These are phyloP conservation scores for Grosmannia clavigera DNA, from an alignment of 2,329 filamentous ascomycete species.

Conservation along the genomic window DNA sequence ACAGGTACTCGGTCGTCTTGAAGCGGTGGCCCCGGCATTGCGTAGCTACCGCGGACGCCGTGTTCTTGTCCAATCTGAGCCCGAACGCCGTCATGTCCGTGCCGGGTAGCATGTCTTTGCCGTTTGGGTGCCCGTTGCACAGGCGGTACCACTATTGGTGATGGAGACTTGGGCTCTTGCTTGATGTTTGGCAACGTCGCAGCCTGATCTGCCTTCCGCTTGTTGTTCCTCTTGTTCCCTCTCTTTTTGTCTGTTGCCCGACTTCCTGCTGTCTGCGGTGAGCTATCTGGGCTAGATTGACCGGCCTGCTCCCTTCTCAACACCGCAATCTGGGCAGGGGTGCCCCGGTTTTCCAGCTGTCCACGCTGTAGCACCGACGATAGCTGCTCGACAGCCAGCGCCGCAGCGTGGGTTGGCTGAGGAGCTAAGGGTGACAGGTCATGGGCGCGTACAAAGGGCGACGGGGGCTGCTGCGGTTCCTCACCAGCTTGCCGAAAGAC, in stretches of 20 bases:
- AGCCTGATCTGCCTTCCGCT: conserved; percentile 38
- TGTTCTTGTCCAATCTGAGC: conserved; percentile 24
- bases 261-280: conserved; percentile 30
- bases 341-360: conserved; percentile 14
- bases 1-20: conserved; percentile 20
- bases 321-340: conserved; percentile 42
- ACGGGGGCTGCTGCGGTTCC: conserved; percentile 4
- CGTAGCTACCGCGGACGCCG: conserved; percentile 22
- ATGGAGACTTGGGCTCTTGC: conserved; percentile 51
- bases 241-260: conserved; percentile 28
- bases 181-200: conserved; percentile 45
- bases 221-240: conserved; percentile 41
- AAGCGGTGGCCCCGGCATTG: conserved; percentile 10
- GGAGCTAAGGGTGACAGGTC: conserved; percentile 63
- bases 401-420: conserved; percentile 58
- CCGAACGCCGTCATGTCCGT: conserved; percentile 17
- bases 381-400: conserved; percentile 27
- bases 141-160: conserved; percentile 41
- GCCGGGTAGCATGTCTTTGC: conserved; percentile 32
- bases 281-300: conserved; percentile 47
- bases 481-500: background rate
- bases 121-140: conserved; percentile 44
- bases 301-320: conserved; percentile 37
- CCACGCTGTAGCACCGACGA: conserved; percentile 15
- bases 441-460: conserved; percentile 54